phyloP scores from a whole-genome alignment of 2,329 filamentous ascomycete genomes.

The Xylariaceae sp. region DNA sequence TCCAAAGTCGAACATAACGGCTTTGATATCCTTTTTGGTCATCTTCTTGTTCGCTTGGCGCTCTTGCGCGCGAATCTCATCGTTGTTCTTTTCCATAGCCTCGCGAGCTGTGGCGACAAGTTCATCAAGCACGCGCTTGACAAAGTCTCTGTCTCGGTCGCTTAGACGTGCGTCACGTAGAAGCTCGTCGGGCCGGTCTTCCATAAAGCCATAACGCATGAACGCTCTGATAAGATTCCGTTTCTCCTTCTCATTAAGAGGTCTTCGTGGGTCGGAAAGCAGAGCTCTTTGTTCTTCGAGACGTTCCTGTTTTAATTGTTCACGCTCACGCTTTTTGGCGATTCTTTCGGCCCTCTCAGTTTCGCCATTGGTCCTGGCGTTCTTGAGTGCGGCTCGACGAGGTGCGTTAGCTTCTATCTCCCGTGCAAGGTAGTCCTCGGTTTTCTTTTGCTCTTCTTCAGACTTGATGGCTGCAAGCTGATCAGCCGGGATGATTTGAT shows the following conservation, averaged over 20 bases:
- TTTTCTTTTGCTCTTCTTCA: conserved; percentile 77
- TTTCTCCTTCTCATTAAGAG: conserved; percentile 86
- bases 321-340: conserved; percentile 60
- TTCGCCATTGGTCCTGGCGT: conserved; percentile 45
- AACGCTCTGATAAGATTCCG: conserved; percentile 87
- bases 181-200: conserved; percentile 82
- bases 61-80: conserved; percentile 72
- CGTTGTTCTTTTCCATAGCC: conserved; percentile 61
- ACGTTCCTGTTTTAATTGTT: conserved; percentile 65
- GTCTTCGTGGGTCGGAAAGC: conserved; percentile 77
- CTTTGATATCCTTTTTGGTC: conserved; percentile 97
- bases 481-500: conserved; percentile 94
- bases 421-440: conserved; percentile 76
- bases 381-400: conserved; percentile 62
- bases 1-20: conserved; percentile 88
- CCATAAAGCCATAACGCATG: conserved; percentile 83
- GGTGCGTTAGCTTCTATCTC: conserved; percentile 82
- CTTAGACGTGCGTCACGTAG: conserved; percentile 78
- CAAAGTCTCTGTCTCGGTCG: conserved; percentile 74
- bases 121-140: conserved; percentile 70
- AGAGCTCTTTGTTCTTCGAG: conserved; percentile 69
- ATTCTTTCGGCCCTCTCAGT: conserved; percentile 60
- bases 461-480: conserved; percentile 84
- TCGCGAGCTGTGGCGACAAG: conserved; percentile 57
- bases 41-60: conserved; percentile 74